These are phyloP conservation scores for Sisymbrium altissimum DNA, from an alignment of 345 rosid species.

Conservation along the genomic window DNA sequence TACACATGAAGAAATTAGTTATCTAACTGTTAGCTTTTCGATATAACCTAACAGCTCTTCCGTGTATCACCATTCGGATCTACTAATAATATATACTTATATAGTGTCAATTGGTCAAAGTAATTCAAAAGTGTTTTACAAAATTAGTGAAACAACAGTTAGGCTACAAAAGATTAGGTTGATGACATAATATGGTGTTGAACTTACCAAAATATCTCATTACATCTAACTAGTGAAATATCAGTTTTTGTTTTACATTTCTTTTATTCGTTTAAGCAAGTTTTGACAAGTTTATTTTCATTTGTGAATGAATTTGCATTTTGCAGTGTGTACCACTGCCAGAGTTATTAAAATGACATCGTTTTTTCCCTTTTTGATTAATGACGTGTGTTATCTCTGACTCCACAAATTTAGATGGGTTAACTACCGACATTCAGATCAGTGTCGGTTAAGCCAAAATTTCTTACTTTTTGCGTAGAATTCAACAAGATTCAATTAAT, in stretches of 20 bases:
- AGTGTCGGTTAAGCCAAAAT: background rate
- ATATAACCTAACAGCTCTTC: background rate
- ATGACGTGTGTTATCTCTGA: background rate
- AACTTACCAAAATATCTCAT: background rate
- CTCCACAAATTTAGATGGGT: background rate
- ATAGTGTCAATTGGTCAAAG: background rate
- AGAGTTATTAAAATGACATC: background rate
- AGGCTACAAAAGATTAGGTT: background rate
- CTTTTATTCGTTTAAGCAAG: background rate
- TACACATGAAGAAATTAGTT: background rate
- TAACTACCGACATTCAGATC: background rate
- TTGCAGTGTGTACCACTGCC: no score
- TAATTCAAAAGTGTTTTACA: background rate
- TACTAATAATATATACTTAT: background rate
- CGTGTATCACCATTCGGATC: background rate
- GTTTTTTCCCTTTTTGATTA: background rate
- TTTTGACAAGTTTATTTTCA: background rate
- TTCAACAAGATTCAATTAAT: background rate
- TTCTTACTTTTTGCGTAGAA: background rate
- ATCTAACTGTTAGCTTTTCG: background rate
- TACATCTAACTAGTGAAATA: background rate
- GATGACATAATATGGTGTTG: background rate
- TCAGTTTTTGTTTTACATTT: background rate
- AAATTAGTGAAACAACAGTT: background rate
- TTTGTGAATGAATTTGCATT: background rate